Evolutionary conservation across 352 stramenopile genomes (phyloP), one percentile per base, ranked within the genome.

Genomic region (Globisporangium parvum): DNA sequence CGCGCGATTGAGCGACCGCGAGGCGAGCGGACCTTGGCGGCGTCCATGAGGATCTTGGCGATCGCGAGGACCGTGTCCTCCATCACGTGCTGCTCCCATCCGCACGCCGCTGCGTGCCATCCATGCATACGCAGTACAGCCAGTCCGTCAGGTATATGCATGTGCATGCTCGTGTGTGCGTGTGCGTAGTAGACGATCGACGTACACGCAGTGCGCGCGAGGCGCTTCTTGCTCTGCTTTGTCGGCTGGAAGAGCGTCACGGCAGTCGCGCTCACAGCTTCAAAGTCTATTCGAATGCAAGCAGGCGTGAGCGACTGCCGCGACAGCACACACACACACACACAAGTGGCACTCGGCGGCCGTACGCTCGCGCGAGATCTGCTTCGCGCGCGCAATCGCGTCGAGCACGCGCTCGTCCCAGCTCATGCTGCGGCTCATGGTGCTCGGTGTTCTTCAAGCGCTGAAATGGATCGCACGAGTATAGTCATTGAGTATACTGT

Each of bases 31-130:
- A 87, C 82, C 69, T 87, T 89, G 39, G 76, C 69, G 8, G 67
- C 65, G 17, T 92, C 82, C 70, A 88, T 87, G 46, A 92, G 61
- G 47, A 89, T 75, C 65, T 88, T 87, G n/a, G 76, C 75, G 17
- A 92, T 47, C 6, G 75, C 77, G 3, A 87, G 63, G 23, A 90
- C 77, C 0, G 67, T 65, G 5, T 72, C 59, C 37, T 92, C 82
- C 40, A 82, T 70, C 55, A 78, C 59, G 33, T 80, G 58, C 8
- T 59, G 28, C n/a, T 73, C 70, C 80, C 80, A 90, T 42, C 82
- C 82, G 12, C 68, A 77, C 6, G 69, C 61, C 51, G 76, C 82
- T 92, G 51, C 11, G 39, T 45, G 18, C 6, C 26, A 31, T 31
- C 26, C 26, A 31, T 8, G 8, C 39, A 45, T 45, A n/a, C n/a